phyloP scores from a whole-genome alignment of 2,329 filamentous ascomycete genomes.

The Aspergillus viridinutans region DNA sequence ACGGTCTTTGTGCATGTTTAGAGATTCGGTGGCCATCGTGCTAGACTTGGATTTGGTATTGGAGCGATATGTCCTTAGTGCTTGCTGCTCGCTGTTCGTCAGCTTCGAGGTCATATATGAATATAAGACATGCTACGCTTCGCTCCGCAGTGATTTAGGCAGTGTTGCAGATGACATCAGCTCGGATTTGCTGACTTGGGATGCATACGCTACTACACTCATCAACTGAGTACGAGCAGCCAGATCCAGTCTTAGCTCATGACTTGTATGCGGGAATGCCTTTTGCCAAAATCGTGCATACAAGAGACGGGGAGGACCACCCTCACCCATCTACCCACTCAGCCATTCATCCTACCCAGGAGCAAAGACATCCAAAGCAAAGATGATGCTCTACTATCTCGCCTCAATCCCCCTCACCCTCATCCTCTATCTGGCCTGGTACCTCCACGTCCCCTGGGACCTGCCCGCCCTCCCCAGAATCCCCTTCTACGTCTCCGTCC shows the following conservation, averaged over 20 bases:
- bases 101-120: background rate
- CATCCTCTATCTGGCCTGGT: slow-evolving; percentile 16
- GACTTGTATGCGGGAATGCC: too few species aligned
- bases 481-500: slow-evolving; percentile 24
- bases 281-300: background rate
- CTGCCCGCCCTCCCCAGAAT: slow-evolving; percentile 20
- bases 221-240: background rate
- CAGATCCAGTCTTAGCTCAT: too few species aligned
- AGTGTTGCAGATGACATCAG: background rate
- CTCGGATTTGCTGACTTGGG: background rate
- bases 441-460: slow-evolving; percentile 16
- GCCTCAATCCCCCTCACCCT: slow-evolving; percentile 4
- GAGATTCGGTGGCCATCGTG: background rate
- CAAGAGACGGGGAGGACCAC: background rate
- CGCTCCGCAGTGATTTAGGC: too few species aligned
- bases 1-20: slow-evolving; percentile 5
- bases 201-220: background rate
- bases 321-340: too few species aligned
- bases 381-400: background rate
- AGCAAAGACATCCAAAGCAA: background rate
- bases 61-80: background rate
- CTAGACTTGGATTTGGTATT: background rate
- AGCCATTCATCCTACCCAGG: background rate
- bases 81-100: background rate
- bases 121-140: background rate